phyloP scores from a whole-genome alignment of 148 eudicot genomes.

The Agrostemma githago region DNA sequence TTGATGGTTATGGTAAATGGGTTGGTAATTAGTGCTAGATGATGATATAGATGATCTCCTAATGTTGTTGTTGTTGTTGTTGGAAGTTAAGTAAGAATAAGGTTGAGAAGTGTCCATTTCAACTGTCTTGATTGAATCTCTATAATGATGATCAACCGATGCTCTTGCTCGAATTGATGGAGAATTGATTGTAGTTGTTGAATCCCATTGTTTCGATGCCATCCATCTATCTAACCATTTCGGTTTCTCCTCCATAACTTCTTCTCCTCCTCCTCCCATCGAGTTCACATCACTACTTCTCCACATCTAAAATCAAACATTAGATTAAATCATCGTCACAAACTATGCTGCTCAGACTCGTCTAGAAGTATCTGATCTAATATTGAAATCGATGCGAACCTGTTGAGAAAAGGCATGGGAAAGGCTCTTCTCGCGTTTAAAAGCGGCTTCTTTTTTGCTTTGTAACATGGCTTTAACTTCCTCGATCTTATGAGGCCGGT shows the following conservation, averaged over 20 bases:
- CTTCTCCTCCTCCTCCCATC: conserved; percentile 37
- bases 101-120: conserved; percentile 72
- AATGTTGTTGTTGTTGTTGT: background rate
- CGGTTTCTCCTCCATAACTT: conserved; percentile 46
- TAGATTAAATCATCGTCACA: background rate
- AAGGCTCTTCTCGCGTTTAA: conserved; percentile 50
- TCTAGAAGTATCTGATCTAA: background rate
- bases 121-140: conserved; percentile 58
- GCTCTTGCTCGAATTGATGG: conserved; percentile 43
- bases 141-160: conserved; percentile 60
- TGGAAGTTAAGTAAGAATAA: conserved; percentile 46
- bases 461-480: conserved; percentile 78
- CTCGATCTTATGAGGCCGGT: conserved; percentile 62
- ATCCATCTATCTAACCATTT: conserved; percentile 58
- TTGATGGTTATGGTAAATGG: conserved; percentile 37
- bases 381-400: conserved; percentile 22
- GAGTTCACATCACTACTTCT: conserved; percentile 58
- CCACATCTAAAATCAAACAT: conserved; percentile 32
- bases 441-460: conserved; percentile 52
- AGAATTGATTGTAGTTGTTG: conserved; percentile 10
- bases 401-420: conserved; percentile 73
- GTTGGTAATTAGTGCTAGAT: conserved; percentile 14
- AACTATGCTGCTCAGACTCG: too few species aligned
- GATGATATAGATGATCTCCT: conserved; percentile 36
- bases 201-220: conserved; percentile 59